These are phyloP conservation scores for Epichloe bromicola DNA, from an alignment of 2,329 filamentous ascomycete species.

Conservation along the genomic window DNA sequence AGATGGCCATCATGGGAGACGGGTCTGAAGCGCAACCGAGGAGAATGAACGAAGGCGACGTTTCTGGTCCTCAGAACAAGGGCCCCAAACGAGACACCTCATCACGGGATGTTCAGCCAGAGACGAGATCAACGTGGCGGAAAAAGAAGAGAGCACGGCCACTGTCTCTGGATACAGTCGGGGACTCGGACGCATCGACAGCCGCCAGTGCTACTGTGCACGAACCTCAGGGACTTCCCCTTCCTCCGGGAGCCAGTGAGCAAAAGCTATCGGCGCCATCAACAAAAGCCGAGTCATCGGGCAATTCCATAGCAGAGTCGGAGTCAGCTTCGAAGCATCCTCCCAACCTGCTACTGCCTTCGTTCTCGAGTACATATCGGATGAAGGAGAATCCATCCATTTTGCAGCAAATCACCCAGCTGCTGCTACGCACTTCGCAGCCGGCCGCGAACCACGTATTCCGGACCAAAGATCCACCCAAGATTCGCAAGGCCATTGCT, in stretches of 20 bases:
- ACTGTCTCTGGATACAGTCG: conserved; percentile 29
- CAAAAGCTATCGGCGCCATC: conserved; percentile 5
- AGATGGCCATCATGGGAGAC: conserved; percentile 45
- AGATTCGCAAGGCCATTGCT: conserved; percentile 73
- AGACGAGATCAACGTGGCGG: conserved; percentile 20
- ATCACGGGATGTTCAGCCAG: conserved; percentile 19
- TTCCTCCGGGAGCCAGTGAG: conserved; percentile 1
- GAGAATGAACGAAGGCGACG: conserved; percentile 30
- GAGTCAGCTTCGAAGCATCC: conserved; percentile 30
- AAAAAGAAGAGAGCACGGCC: conserved; percentile 34
- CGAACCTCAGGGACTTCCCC: conserved; percentile 3
- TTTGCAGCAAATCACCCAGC: conserved; percentile 48
- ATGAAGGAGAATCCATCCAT: conserved; percentile 57
- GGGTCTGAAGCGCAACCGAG: conserved; percentile 42
- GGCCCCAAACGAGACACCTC: conserved; percentile 15
- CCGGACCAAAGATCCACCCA: conserved; percentile 53
- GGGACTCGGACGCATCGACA: conserved; percentile 25
- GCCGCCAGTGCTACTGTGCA: conserved; percentile 2
- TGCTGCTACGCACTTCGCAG: conserved; percentile 44
- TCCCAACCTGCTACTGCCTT: conserved; percentile 55
- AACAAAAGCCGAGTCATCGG: conserved; percentile 9
- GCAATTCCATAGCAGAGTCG: conserved; percentile 26
- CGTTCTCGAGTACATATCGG: conserved; percentile 55
- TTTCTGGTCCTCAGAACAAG: conserved; percentile 24
- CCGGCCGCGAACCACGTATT: conserved; percentile 57